Evolutionary conservation across 176 grass and related monocot species (phyloP).

Genomic region (Musa beccarii): DNA sequence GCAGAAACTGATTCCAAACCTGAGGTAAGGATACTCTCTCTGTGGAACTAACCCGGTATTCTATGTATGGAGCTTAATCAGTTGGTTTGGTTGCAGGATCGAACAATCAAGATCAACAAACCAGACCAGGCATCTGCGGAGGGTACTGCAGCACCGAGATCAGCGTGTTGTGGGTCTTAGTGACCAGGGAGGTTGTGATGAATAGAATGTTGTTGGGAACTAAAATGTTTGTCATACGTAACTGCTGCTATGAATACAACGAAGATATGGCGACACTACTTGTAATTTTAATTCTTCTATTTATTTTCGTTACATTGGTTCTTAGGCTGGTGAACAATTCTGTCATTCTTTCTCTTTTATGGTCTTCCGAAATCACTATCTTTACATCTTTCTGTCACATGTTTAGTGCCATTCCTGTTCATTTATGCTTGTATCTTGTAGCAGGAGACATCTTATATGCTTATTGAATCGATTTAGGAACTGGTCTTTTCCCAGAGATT

Average conservation of each 20-base stretch:
- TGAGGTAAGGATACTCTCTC: background rate
- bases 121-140: conserved; percentile 3
- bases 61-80: background rate
- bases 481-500: too few species aligned
- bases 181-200: background rate
- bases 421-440: too few species aligned
- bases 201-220: background rate
- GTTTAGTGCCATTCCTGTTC: too few species aligned
- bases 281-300: conserved; percentile 6
- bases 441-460: too few species aligned
- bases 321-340: background rate
- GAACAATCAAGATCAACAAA: conserved; percentile 20
- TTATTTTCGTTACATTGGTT: conserved; percentile 1
- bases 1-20: conserved; percentile 16
- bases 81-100: conserved; percentile 1
- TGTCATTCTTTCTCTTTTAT: conserved; percentile 5
- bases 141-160: conserved; percentile 3
- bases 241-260: background rate
- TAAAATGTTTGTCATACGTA: conserved; percentile 1
- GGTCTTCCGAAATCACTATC: background rate
- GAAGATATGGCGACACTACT: background rate
- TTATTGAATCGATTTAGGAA: too few species aligned
- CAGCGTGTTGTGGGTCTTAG: conserved; percentile 15
- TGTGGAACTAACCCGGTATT: too few species aligned
- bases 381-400: background rate